Base-by-base conservation (phyloP, 768 basidiomycete genomes). In the Rhodosporidiobolus sp. region DNA sequence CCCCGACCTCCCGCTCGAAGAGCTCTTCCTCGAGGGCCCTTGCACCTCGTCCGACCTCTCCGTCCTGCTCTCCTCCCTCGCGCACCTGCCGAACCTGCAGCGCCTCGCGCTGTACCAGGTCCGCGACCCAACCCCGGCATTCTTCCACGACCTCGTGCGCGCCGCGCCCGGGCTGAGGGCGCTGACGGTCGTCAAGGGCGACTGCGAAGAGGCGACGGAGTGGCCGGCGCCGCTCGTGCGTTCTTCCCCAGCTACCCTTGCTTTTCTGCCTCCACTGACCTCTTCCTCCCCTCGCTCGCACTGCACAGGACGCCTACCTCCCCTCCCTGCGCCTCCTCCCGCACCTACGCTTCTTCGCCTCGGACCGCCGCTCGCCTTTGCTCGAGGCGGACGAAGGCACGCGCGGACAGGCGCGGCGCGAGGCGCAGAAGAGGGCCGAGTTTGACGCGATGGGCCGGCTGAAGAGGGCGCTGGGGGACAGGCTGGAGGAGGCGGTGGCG, bases 11-110 rank as follows among this genome's bases (percentile, higher is more conserved):
- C 73, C 69, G 3, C 69, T 74, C 58, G 66, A 67, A 26, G 73
- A 74, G 58, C 65, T 74, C 22, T 74, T 74, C 63, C 69, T 74
- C 65, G 73, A 74, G 54, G 73, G 73, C 16, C 65, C 69, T 0
- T 50, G 52, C n/a, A 3, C 34, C 5, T 1, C 43, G 1, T 17
- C 28, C 0, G 69, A 74, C 38, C 61, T 65, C 34, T 38, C 65
- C 24, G 30, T 60, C 62, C 63, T 74, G 46, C 28, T 74, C 7
- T 0, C 50, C 10, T 43, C 73, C 5, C 32, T 74, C 35, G 34
- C 35, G 17, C 61, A 70, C 26, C 56, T 70, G 2, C 64, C 69
- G 11, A 11, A 19, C 26, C 53, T 74, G 12, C 38, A 35, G 7
- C 60, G 73, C 16, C 63, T 74, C 45, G 69, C 73, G 24, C 54